Evolutionary conservation across 225 moss, liverwort and hornwort species (phyloP), one percentile per base, ranked within the genome.

Genomic region (Sphagnum tenellum): DNA sequence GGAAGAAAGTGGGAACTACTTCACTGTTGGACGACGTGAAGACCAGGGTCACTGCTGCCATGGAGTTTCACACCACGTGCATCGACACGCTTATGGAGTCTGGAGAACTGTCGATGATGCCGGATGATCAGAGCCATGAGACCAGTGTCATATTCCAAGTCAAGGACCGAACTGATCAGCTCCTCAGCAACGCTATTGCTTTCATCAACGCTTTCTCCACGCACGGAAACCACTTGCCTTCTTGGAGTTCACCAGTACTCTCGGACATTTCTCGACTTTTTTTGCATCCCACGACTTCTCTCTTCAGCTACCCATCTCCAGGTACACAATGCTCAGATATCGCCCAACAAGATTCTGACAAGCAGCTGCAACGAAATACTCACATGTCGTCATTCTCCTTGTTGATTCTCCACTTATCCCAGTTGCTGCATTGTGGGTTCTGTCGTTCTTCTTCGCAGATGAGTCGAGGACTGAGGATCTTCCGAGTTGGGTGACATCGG

Each of bases 1-100:
- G 29, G 29, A 29, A 78, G 7, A 8, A 54, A 4, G 67, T 71
- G 4, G 4, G 3, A 1, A 49, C 70, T 67, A 13, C 57, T 7
- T 57, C 12, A 1, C 50, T 63, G 0, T 68, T 82, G 0, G 72
- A 79, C 12, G 74, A 79, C 45, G 45, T 79, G 44, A 71, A 79
- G 45, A 69, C 76, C 4, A 69, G 76, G 76, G 69, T 83, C 4
- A 83, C 76, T 45, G 69, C 79, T 9, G 82, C 79, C 3, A 67
- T 83, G 3, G 79, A 79, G 48, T 79, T 82, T 13, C 64, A 64
- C 64, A 64, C 64, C 5, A 64, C 64, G 10, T 64, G 64, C 51
- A 56, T 83, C 9, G 76, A 83, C 2, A 62, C 82, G 1, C 48
- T 79, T 66, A 71, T 3, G 67, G 66, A 60, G 29, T 13, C 49